These are phyloP conservation scores for Mycena rosella DNA, from an alignment of 768 basidiomycete species.

Conservation along the genomic window DNA sequence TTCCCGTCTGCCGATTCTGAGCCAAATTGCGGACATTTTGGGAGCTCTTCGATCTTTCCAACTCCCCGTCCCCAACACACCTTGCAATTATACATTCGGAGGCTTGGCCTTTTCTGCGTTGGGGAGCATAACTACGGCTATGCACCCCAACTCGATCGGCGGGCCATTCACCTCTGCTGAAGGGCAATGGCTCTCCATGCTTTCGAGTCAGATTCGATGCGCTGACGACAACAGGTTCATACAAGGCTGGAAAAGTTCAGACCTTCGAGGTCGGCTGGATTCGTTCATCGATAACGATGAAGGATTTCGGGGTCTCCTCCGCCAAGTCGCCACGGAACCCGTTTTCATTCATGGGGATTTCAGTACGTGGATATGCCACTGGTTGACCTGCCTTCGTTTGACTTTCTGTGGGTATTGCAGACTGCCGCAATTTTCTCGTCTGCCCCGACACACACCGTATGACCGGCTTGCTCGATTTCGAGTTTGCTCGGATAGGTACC, in stretches of 20 bases:
- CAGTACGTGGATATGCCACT: conserved; percentile 10
- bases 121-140: conserved; percentile 14
- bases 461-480: conserved; percentile 32
- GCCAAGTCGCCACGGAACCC: conserved; percentile 14
- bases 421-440: conserved; percentile 24
- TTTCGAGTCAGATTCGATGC: not conserved
- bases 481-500: conserved; percentile 30
- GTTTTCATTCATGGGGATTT: conserved; percentile 30
- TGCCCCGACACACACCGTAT: conserved; percentile 22
- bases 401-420: not conserved
- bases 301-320: conserved; percentile 16
- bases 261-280: conserved; percentile 23
- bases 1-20: conserved; percentile 21
- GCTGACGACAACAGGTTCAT: conserved; percentile 19
- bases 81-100: conserved; percentile 15
- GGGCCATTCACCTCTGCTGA: conserved; percentile 29
- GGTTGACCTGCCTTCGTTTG: not conserved
- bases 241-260: conserved; percentile 21
- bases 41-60: conserved; percentile 8
- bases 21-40: conserved; percentile 14
- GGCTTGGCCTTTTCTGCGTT: conserved; percentile 16
- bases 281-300: conserved; percentile 15
- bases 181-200: conserved; percentile 30
- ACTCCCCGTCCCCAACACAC: not conserved
- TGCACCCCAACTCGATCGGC: conserved; percentile 23